These are phyloP conservation scores for Protomyces gravidus DNA, from an alignment of 1,139 yeast species.

Conservation along the genomic window DNA sequence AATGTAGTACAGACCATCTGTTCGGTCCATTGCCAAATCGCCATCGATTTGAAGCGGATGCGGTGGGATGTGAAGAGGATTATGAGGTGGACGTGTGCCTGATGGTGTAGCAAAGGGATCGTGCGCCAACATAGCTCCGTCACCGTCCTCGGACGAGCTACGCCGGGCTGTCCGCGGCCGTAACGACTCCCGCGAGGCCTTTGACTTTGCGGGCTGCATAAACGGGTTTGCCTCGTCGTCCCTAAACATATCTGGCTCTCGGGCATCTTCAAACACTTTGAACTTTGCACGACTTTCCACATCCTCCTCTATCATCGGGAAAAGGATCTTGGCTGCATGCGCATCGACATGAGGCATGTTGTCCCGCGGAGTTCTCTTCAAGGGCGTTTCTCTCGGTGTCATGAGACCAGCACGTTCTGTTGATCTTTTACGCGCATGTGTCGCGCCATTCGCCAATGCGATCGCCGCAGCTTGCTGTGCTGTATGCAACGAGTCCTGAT, in stretches of 20 bases:
- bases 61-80: not conserved
- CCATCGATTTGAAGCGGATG: not conserved
- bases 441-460: not conserved
- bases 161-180: not conserved
- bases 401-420: slow-evolving; percentile 23
- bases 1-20: slow-evolving; percentile 25
- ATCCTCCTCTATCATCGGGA: not conserved
- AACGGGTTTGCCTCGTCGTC: slow-evolving; percentile 18
- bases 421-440: slow-evolving; percentile 7
- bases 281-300: not conserved
- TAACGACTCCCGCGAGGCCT: not conserved
- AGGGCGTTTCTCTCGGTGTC: slow-evolving; percentile 23
- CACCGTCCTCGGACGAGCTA: not conserved
- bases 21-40: slow-evolving; percentile 1
- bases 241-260: slow-evolving; percentile 10
- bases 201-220: not conserved
- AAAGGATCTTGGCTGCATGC: slow-evolving; percentile 15
- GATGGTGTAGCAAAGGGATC: not conserved
- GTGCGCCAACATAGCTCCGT: not conserved
- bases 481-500: not conserved
- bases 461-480: not conserved
- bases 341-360: not conserved
- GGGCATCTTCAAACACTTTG: slow-evolving; percentile 20
- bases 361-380: not conserved
- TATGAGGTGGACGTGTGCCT: not conserved